Conservation (phyloP, 768 basidiomycete genomes). For the Dioszegia hungarica region DNA sequence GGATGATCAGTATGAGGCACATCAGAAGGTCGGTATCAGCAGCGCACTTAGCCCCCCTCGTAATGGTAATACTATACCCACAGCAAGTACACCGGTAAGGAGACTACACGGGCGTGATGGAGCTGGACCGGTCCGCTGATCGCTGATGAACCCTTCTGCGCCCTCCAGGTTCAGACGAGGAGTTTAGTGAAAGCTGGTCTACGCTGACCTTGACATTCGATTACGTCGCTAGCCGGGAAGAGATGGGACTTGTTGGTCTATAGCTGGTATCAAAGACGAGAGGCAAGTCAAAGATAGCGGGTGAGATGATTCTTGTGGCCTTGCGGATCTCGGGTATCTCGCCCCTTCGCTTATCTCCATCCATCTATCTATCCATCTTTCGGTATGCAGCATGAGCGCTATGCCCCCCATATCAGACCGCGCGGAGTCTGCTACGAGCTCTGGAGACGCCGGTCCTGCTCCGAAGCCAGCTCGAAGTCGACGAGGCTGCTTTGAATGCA, state of each 20-base stretch:
- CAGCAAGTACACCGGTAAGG: conserved; percentile 45
- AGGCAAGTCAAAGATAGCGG: too few relatives aligned
- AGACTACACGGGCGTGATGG: conserved; percentile 29
- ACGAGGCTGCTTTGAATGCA: conserved; percentile 10
- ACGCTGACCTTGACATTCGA: too few relatives aligned
- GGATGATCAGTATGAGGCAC: not conserved
- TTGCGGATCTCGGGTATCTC: too few relatives aligned
- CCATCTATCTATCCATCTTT: too few relatives aligned
- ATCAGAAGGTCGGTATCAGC: not conserved
- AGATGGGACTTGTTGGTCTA: too few relatives aligned
- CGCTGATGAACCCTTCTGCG: conserved; percentile 9
- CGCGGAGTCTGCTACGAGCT: not conserved
- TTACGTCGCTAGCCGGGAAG: too few relatives aligned
- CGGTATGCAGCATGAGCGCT: too few relatives aligned
- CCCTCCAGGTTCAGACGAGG: conserved; percentile 18
- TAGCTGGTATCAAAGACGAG: too few relatives aligned
- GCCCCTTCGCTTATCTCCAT: too few relatives aligned
- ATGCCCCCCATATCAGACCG: conserved; percentile 13
- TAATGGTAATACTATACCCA: conserved; percentile 37
- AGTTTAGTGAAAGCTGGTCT: too few relatives aligned
- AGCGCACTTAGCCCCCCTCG: conserved; percentile 31
- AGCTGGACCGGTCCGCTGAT: conserved; percentile 11
- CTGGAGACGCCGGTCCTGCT: not conserved
- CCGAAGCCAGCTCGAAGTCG: not conserved
- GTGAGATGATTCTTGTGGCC: too few relatives aligned